A percentile compares a stretch with the other conserved stretches of the same genome.
Conservation (phyloP, 352 stramenopile species). For the Phytopythium helicoides region DNA sequence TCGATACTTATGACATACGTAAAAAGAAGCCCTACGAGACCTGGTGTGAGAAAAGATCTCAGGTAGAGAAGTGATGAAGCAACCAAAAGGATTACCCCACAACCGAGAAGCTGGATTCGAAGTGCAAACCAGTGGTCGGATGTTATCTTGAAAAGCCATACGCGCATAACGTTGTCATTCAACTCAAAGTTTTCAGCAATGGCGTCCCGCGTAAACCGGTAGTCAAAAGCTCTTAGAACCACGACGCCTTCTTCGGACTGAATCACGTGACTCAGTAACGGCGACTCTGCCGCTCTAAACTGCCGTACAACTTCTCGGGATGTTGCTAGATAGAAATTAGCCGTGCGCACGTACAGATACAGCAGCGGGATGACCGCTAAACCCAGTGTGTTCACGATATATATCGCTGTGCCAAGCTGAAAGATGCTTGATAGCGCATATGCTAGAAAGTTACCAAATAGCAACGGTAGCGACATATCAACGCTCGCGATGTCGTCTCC, state of each 20-base stretch:
- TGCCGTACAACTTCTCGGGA: conserved; percentile 42
- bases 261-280: conserved; percentile 33
- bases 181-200: conserved; percentile 18
- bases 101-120: conserved; percentile 43
- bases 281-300: conserved; percentile 28
- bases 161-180: conserved; percentile 25
- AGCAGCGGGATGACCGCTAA: conserved; percentile 76
- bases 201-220: conserved; percentile 14
- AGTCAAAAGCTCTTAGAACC: conserved; percentile 37
- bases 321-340: conserved; percentile 29
- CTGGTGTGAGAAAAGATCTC: conserved; percentile 30
- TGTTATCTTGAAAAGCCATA: conserved; percentile 26
- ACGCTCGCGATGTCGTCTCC: conserved; percentile 88
- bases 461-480: conserved; percentile 66
- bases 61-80: conserved; percentile 37
- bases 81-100: conserved; percentile 27
- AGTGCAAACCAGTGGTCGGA: conserved; percentile 38
- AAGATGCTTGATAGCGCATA: conserved; percentile 64
- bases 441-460: conserved; percentile 38
- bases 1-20: conserved; percentile 88
- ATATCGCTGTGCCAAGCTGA: conserved; percentile 68
- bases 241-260: conserved; percentile 26
- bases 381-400: conserved; percentile 76
- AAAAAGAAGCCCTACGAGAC: conserved; percentile 81
- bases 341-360: conserved; percentile 61